Evolutionary conservation across 116 monocot species (phyloP).

Genomic region (Trichopus zeylanicus): DNA sequence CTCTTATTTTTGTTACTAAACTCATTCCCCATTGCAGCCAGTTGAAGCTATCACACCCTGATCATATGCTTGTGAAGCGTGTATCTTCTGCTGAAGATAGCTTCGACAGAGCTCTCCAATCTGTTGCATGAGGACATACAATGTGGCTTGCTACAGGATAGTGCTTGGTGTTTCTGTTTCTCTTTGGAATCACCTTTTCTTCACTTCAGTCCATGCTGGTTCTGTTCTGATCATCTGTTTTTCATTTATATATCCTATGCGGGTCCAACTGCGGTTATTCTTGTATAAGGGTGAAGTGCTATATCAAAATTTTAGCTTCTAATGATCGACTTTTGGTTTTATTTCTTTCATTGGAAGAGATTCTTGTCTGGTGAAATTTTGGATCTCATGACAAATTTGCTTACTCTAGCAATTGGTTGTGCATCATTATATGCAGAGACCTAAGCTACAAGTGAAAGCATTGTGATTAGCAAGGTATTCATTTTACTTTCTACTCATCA

Average conservation of each 20-base stretch:
- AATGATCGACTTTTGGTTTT: too few relatives aligned
- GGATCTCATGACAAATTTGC: too few relatives aligned
- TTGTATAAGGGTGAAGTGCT: too few relatives aligned
- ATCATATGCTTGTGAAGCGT: conserved; percentile 66
- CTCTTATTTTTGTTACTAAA: neutral
- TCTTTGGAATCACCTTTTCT: neutral
- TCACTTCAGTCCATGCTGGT: neutral
- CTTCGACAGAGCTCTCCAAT: conserved; percentile 85
- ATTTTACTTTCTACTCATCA: too few relatives aligned
- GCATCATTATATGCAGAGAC: too few relatives aligned
- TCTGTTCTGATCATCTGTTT: neutral
- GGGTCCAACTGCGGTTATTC: neutral
- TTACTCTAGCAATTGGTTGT: too few relatives aligned
- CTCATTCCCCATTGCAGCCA: conserved; percentile 54
- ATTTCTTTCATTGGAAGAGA: too few relatives aligned
- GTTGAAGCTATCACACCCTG: conserved; percentile 76
- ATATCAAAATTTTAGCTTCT: too few relatives aligned
- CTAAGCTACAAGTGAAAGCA: too few relatives aligned
- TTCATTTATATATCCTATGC: neutral
- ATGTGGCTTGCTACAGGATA: neutral
- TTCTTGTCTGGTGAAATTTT: too few relatives aligned
- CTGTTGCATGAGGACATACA: conserved; percentile 29
- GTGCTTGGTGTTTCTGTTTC: neutral
- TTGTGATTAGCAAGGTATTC: too few relatives aligned
- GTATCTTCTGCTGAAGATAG: conserved; percentile 67